A percentile compares a stretch with the other conserved stretches of the same genome.
Conservation (phyloP, 2,329 filamentous ascomycete genomes). For the Beauveria asiatica region DNA sequence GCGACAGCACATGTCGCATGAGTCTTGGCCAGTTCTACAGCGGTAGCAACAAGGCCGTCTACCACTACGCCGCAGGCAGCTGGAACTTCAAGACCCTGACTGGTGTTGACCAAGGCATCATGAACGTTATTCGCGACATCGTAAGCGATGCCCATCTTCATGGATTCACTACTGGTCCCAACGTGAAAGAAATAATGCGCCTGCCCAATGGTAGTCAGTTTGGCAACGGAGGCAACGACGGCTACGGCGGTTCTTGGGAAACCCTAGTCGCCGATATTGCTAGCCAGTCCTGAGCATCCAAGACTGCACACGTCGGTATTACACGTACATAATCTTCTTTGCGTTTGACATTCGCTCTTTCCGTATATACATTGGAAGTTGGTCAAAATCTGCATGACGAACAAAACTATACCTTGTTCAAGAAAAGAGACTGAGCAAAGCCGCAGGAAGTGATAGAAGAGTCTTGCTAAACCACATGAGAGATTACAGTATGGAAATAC, state of each 20-base stretch:
- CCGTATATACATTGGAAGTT: neutral
- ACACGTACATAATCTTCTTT: neutral
- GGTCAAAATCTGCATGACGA: neutral
- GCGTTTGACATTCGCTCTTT: neutral
- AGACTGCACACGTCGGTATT: neutral
- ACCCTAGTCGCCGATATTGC: constrained; percentile 14
- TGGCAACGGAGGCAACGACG: constrained; percentile 13
- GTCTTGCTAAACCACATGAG: neutral
- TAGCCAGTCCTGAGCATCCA: constrained; percentile 12
- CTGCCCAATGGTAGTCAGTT: constrained; percentile 13
- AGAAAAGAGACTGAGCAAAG: neutral
- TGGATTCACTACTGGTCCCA: constrained; percentile 14
- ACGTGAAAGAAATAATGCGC: constrained; percentile 11
- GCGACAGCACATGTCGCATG: constrained; percentile 32
- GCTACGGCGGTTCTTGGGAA: constrained; percentile 15
- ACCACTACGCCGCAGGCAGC: constrained; percentile 7
- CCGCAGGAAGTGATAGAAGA: neutral
- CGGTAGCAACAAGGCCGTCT: constrained; percentile 17
- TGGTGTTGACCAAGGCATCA: constrained; percentile 13
- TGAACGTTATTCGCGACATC: constrained; percentile 15
- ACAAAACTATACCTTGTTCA: neutral
- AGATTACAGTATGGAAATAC: neutral
- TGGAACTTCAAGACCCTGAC: constrained; percentile 11
- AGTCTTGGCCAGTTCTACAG: constrained; percentile 33
- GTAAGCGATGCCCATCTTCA: constrained; percentile 11